Evolutionary conservation across 2,329 filamentous ascomycete species (phyloP).

Genomic region (Leptographium lundbergii): DNA sequence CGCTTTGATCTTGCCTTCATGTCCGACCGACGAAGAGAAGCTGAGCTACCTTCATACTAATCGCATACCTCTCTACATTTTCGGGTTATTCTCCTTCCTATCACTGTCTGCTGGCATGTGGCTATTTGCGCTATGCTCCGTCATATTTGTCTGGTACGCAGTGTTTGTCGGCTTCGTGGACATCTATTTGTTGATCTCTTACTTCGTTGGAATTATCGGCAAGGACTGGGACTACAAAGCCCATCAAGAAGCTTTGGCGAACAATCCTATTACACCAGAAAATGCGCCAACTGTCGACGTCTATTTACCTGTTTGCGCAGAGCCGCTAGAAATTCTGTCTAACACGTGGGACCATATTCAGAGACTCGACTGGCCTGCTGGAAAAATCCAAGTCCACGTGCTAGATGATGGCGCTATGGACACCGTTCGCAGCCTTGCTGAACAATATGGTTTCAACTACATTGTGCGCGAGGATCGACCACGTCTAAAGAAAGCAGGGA

Average conservation of each 20-base stretch:
- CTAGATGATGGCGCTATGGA: conserved; percentile 3
- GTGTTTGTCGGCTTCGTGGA: conserved; percentile 5
- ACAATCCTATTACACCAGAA: background rate
- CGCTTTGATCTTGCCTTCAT: background rate
- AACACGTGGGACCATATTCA: conserved; percentile 4
- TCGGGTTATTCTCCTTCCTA: conserved; percentile 2
- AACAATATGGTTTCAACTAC: conserved; percentile 1
- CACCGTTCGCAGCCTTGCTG: background rate
- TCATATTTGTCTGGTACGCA: conserved; percentile 2
- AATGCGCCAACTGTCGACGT: conserved; percentile 2
- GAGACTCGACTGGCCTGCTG: conserved; percentile 1
- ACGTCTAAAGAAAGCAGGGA: conserved; percentile 3
- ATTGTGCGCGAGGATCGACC: conserved; percentile 3
- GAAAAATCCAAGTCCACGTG: background rate
- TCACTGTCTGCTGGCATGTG: conserved; percentile 6
- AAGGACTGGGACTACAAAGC: conserved; percentile 3
- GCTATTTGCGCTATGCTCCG: conserved; percentile 2
- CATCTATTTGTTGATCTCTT: conserved; percentile 3
- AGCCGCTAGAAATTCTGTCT: background rate
- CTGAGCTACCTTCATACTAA: conserved; percentile 3
- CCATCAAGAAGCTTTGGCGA: background rate
- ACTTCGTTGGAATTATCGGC: conserved; percentile 4
- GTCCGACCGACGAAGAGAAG: conserved; percentile 3
- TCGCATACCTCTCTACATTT: conserved; percentile 3
- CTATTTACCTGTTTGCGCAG: conserved; percentile 2